A percentile compares a stretch with the other conserved stretches of the same genome.
Evolutionary conservation across 2,329 filamentous ascomycete species (phyloP).

Genomic region (Daldinia sp.): DNA sequence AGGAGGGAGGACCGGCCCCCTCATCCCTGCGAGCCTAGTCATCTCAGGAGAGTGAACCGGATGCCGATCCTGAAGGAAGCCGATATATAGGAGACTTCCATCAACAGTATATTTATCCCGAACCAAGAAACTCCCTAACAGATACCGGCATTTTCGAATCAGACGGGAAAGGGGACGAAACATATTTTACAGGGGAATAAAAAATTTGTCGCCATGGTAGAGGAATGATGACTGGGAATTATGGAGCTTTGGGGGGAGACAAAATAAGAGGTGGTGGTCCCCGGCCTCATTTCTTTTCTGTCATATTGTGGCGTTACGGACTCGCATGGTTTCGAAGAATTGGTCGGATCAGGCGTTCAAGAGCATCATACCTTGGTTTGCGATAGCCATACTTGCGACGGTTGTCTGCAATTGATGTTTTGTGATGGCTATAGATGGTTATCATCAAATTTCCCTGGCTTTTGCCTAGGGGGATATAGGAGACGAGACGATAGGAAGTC

Average conservation of each 20-base stretch:
- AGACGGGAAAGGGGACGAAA: neutral
- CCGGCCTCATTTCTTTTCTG: conserved; percentile 29
- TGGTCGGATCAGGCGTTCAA: conserved; percentile 38
- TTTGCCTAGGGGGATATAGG: conserved; percentile 22
- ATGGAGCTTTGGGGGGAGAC: neutral
- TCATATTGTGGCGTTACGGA: conserved; percentile 41
- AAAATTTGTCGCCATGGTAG: neutral
- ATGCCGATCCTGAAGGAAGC: neutral
- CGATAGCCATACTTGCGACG: conserved; percentile 20
- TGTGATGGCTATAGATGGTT: conserved; percentile 38
- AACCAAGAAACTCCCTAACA: neutral
- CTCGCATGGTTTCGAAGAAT: conserved; percentile 38
- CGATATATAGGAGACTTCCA: neutral
- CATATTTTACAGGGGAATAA: neutral
- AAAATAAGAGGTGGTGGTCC: conserved; percentile 17
- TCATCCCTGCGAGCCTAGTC: conserved; percentile 49
- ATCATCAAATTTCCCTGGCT: conserved; percentile 20
- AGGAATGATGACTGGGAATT: neutral
- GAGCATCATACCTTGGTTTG: conserved; percentile 38
- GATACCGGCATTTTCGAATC: neutral
- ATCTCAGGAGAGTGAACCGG: conserved; percentile 21
- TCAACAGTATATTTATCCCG: conserved; percentile 17
- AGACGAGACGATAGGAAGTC: conserved; percentile 16
- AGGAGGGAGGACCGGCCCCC: conserved; percentile 53
- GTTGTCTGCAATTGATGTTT: conserved; percentile 28